phyloP scores from a whole-genome alignment of 1,284 basidiomycete species.

The Melampsora americana region DNA sequence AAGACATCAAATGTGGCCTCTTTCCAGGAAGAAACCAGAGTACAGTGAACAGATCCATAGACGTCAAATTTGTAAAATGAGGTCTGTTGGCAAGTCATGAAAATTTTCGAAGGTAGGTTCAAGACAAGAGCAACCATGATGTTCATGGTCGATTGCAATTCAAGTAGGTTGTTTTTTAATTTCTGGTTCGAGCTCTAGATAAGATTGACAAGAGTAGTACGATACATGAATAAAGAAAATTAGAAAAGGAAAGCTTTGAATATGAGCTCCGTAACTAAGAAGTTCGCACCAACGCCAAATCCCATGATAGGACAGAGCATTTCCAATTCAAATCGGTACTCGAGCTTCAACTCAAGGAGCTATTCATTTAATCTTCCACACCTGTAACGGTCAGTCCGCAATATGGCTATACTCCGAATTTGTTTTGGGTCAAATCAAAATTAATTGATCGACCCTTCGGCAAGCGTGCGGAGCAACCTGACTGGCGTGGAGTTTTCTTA shows the following conservation, averaged over 20 bases:
- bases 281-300: background rate
- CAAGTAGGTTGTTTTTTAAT: no score
- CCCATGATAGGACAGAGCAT: background rate
- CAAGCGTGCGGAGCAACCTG: slow-evolving; percentile 18
- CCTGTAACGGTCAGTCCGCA: slow-evolving; percentile 21
- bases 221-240: no score
- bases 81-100: no score
- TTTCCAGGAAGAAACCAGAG: no score
- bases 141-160: no score
- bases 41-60: no score
- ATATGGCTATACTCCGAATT: slow-evolving; percentile 6
- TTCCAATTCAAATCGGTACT: background rate
- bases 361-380: slow-evolving; percentile 19
- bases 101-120: no score
- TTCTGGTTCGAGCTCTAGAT: no score
- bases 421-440: no score
- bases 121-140: no score
- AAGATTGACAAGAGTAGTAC: background rate
- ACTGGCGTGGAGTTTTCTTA: slow-evolving; percentile 10
- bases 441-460: background rate
- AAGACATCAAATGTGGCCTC: no score
- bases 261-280: slow-evolving; percentile 23
- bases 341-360: slow-evolving; percentile 15
- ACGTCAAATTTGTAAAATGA: no score
- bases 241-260: background rate